Conservation (phyloP, 352 stramenopile species). For the Blastocystis hominis region DNA sequence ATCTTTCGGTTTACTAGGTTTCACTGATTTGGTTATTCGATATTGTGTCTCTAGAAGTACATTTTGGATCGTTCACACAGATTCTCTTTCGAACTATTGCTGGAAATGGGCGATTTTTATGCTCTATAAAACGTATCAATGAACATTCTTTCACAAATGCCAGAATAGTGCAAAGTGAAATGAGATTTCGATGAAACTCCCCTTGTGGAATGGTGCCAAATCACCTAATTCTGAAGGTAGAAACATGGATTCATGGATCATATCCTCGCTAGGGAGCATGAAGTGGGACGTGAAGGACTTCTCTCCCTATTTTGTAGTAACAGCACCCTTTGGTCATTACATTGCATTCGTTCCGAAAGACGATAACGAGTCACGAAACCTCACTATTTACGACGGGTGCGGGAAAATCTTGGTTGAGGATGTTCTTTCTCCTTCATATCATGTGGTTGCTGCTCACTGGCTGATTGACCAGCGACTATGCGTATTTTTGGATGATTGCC, state of each 20-base stretch:
- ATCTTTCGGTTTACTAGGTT: too few relatives aligned
- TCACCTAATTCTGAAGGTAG: not conserved
- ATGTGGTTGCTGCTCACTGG: slow-evolving; percentile 13
- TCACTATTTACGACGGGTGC: slow-evolving; percentile 42
- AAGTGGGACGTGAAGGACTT: slow-evolving; percentile 46
- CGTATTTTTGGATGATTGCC: slow-evolving; percentile 26
- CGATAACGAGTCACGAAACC: slow-evolving; percentile 13
- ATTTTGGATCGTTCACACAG: too few relatives aligned
- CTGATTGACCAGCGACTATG: slow-evolving; percentile 28
- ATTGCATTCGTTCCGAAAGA: slow-evolving; percentile 18
- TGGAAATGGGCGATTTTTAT: too few relatives aligned
- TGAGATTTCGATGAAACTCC: not conserved
- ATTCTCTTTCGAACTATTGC: too few relatives aligned
- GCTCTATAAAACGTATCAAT: too few relatives aligned
- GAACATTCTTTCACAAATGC: too few relatives aligned
- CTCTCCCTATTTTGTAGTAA: slow-evolving; percentile 16
- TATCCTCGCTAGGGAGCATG: slow-evolving; percentile 10
- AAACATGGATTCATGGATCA: slow-evolving; percentile 47
- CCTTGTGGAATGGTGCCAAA: not conserved
- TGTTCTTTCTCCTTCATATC: slow-evolving; percentile 29
- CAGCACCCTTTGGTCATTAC: slow-evolving; percentile 34
- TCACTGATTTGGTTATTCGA: too few relatives aligned
- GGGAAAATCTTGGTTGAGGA: slow-evolving; percentile 29
- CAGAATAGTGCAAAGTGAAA: too few relatives aligned
- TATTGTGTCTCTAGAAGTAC: too few relatives aligned